Percentiles rank a stretch among this genome's conserved stretches.
phyloP scores from a whole-genome alignment of 2,329 filamentous ascomycete genomes.

The Eurotiales sp. region DNA sequence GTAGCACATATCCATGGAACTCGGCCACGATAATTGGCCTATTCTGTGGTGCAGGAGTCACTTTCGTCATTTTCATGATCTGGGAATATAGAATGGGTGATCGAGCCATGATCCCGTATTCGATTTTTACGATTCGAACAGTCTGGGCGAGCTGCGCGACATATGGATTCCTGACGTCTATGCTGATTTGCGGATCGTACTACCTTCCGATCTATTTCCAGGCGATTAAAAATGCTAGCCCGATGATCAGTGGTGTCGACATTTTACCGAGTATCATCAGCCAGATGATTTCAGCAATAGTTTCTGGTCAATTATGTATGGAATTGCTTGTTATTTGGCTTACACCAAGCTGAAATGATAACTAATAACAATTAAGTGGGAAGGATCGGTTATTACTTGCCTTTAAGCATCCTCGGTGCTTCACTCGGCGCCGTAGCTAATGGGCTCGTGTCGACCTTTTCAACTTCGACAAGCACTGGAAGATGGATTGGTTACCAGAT shows the following conservation, averaged over 20 bases:
- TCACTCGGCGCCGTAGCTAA: constrained; percentile 30
- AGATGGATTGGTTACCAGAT: constrained; percentile 50
- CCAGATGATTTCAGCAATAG: constrained; percentile 29
- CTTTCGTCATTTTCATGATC: constrained; percentile 35
- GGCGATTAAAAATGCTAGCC: constrained; percentile 29
- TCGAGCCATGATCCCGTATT: constrained; percentile 38
- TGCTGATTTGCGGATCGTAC: constrained; percentile 38
- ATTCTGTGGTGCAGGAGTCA: constrained; percentile 42
- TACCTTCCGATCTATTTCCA: constrained; percentile 52
- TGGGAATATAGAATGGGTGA: constrained; percentile 40
- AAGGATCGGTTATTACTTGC: constrained; percentile 33
- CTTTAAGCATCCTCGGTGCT: constrained; percentile 27
- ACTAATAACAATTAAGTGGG: constrained; percentile 21
- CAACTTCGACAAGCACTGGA: constrained; percentile 30
- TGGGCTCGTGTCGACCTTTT: constrained; percentile 43
- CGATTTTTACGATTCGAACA: constrained; percentile 37
- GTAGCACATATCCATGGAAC: constrained; percentile 35
- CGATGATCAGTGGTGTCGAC: constrained; percentile 34
- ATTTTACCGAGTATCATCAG: constrained; percentile 40
- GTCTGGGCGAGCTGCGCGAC: constrained; percentile 28
- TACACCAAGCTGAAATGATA: no score
- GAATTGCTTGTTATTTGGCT: no score
- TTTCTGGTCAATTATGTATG: constrained; percentile 30
- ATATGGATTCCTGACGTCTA: constrained; percentile 24
- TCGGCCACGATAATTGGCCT: constrained; percentile 42